A percentile compares a stretch with the other conserved stretches of the same genome.
Conservation (phyloP, 192 early-diverging fungal genomes). For the Backusella australiensis region DNA sequence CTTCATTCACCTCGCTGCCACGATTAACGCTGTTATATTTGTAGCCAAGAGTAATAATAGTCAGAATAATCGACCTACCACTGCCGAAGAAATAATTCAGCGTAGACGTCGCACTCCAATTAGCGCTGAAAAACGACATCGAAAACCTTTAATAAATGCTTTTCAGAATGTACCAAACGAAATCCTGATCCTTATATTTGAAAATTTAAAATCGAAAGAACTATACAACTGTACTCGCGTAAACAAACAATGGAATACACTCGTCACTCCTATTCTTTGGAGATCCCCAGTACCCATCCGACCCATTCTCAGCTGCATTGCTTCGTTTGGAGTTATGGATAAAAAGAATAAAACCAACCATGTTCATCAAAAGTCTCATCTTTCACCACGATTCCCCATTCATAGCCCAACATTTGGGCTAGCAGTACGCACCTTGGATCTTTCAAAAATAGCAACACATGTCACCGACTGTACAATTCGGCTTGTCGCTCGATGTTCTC, state of each 20-base stretch:
- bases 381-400: conserved; percentile 10
- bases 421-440: conserved; percentile 9
- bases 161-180: conserved; percentile 17
- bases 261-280: conserved; percentile 21
- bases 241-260: conserved; percentile 11
- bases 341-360: neutral
- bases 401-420: conserved; percentile 11
- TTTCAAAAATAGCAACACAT: conserved; percentile 12
- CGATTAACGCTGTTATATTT: conserved; percentile 5
- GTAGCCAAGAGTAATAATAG: neutral
- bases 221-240: conserved; percentile 16
- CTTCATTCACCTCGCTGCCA: neutral
- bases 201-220: neutral
- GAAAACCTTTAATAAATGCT: neutral
- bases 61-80: neutral
- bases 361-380: conserved; percentile 1
- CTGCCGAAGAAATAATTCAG: neutral
- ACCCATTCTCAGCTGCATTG: conserved; percentile 15
- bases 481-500: conserved; percentile 35
- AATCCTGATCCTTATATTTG: conserved; percentile 11
- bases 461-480: conserved; percentile 37
- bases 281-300: conserved; percentile 8
- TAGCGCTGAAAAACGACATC: neutral
- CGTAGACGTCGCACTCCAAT: neutral
- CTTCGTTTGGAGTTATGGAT: neutral